Percentiles rank a stretch among this genome's conserved stretches.
Evolutionary conservation across 257 asterid genomes (phyloP).

Genomic region (Solanum peruvianum): DNA sequence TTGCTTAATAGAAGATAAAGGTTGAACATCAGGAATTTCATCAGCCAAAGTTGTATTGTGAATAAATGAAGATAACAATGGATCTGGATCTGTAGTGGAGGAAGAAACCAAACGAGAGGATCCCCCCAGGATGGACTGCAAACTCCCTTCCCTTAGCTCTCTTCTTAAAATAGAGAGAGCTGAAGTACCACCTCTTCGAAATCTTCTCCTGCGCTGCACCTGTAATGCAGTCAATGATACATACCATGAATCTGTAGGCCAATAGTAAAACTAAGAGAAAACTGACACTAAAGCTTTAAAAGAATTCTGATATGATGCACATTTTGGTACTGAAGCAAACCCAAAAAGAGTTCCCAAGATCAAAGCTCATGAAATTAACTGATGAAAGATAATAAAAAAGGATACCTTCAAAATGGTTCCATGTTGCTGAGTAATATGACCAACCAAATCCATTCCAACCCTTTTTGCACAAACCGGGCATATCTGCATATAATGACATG

Average conservation of each 20-base stretch:
- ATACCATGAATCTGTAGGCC: not conserved
- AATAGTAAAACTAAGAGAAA: not conserved
- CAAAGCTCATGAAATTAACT: not conserved
- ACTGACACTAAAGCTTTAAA: not conserved
- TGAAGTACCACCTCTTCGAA: slow-evolving; percentile 38
- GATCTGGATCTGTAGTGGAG: slow-evolving; percentile 47
- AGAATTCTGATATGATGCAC: not conserved
- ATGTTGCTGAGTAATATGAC: slow-evolving; percentile 3
- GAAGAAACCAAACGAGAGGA: slow-evolving; percentile 36
- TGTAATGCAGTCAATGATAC: slow-evolving; percentile 37
- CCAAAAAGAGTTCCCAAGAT: not conserved
- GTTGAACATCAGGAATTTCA: slow-evolving; percentile 22
- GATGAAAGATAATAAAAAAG: not conserved
- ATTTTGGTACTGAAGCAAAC: not conserved
- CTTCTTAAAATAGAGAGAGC: slow-evolving; percentile 37
- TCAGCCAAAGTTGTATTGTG: slow-evolving; percentile 35
- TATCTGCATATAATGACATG: not conserved
- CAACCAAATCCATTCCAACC: not conserved
- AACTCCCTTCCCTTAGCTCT: slow-evolving; percentile 63
- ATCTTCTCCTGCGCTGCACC: slow-evolving; percentile 72
- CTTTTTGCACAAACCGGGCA: not conserved
- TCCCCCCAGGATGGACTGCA: slow-evolving; percentile 50
- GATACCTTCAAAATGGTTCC: not conserved
- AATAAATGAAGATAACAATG: slow-evolving; percentile 62
- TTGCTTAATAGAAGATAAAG: slow-evolving; percentile 25